phyloP scores from a whole-genome alignment of 2,329 filamentous ascomycete species.

The Emergomyces orientalis region DNA sequence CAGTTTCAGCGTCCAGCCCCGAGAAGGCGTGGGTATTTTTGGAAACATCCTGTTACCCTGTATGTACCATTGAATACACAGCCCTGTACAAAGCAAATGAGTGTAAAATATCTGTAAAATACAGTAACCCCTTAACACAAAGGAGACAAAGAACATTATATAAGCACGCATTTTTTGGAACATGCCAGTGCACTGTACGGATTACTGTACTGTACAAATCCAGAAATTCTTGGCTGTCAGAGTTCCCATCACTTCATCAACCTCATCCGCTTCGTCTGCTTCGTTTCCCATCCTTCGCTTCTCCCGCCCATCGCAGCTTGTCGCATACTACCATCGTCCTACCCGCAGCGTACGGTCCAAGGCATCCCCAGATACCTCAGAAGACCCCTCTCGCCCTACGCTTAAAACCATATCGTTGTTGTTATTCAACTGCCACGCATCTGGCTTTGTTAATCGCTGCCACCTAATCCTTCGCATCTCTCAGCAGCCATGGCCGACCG shows the following conservation, averaged over 20 bases:
- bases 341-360: neutral
- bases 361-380: neutral
- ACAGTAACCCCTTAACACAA: no score
- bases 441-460: neutral
- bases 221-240: neutral
- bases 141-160: no score
- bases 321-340: neutral
- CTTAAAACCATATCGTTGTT: neutral
- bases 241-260: neutral
- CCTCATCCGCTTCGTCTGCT: neutral
- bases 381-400: neutral
- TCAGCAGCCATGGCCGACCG: slow-evolving; percentile 8
- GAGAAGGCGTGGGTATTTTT: no score
- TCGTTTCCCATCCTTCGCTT: neutral
- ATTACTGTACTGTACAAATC: neutral
- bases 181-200: no score
- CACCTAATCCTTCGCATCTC: neutral
- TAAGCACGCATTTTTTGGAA: neutral
- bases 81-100: neutral
- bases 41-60: neutral
- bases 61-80: neutral
- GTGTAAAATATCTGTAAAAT: neutral
- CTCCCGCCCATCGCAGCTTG: neutral
- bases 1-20: no score
- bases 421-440: neutral